Evolutionary conservation across 176 grass and related monocot species (phyloP).

Genomic region (Hordeum vulgare): DNA sequence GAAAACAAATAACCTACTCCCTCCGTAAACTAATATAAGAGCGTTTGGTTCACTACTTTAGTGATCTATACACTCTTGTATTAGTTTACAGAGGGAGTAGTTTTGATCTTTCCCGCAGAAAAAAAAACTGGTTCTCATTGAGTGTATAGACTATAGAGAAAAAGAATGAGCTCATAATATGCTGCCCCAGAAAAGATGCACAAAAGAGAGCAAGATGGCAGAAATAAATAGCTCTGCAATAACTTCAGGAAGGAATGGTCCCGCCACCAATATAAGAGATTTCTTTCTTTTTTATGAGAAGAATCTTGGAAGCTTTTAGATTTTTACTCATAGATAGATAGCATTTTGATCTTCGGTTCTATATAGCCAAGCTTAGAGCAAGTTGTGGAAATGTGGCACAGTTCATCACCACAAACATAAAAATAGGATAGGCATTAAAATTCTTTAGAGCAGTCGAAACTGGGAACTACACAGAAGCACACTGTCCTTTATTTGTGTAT

Average conservation of each 20-base stretch:
- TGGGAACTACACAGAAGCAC: background rate
- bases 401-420: background rate
- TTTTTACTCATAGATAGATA: background rate
- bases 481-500: background rate
- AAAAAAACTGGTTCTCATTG: background rate
- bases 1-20: background rate
- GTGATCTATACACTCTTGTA: no score
- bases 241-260: background rate
- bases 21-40: no score
- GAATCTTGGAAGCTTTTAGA: background rate
- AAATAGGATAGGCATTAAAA: constrained; percentile 5
- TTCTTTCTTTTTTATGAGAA: background rate
- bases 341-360: background rate
- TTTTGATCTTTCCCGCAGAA: background rate
- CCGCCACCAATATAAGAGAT: constrained; percentile 9
- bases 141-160: background rate
- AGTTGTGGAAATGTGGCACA: background rate
- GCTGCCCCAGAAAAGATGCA: background rate
- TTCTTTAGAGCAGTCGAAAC: background rate
- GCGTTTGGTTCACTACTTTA: no score
- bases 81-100: no score
- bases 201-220: background rate
- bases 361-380: constrained; percentile 2
- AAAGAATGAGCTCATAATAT: background rate
- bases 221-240: background rate